These are phyloP conservation scores for Neurospora discreta DNA, from an alignment of 495 filamentous ascomycete genomes.

Conservation along the genomic window DNA sequence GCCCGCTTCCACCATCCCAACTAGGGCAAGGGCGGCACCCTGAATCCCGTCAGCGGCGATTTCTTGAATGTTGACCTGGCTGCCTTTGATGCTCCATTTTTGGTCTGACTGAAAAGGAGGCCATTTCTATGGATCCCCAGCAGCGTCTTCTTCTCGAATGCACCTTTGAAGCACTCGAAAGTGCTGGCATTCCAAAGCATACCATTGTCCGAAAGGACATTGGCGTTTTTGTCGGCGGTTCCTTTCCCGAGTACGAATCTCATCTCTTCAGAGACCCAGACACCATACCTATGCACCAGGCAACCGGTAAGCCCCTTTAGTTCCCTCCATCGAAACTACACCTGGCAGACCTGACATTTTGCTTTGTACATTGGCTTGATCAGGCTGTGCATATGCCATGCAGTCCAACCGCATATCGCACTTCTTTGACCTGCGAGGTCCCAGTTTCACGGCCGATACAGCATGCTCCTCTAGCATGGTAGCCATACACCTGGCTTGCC, in stretches of 20 bases:
- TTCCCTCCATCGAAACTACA: not conserved
- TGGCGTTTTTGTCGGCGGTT: constrained; percentile 77
- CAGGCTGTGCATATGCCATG: constrained; percentile 34
- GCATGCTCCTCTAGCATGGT: constrained; percentile 71
- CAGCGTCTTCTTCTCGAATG: constrained; percentile 70
- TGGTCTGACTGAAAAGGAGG: constrained; percentile 62
- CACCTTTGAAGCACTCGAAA: constrained; percentile 79
- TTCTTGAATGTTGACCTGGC: constrained; percentile 64
- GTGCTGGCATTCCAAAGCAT: constrained; percentile 73
- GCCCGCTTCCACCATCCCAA: constrained; percentile 69
- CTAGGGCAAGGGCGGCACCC: constrained; percentile 58
- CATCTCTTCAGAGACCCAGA: constrained; percentile 72
- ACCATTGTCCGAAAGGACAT: constrained; percentile 63
- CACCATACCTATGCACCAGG: constrained; percentile 38
- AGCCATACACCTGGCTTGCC: constrained; percentile 65
- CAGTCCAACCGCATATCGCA: constrained; percentile 54
- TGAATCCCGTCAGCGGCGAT: constrained; percentile 66
- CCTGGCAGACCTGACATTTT: not conserved
- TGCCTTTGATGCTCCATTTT: constrained; percentile 80
- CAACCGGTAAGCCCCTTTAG: constrained; percentile 23
- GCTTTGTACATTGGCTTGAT: constrained; percentile 17
- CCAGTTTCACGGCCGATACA: constrained; percentile 70
- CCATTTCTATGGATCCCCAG: constrained; percentile 74
- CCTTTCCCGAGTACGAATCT: constrained; percentile 75
- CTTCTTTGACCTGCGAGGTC: constrained; percentile 46